Evolutionary conservation across 441 rosid species (phyloP).

Genomic region (Pelargonium fulgidum): DNA sequence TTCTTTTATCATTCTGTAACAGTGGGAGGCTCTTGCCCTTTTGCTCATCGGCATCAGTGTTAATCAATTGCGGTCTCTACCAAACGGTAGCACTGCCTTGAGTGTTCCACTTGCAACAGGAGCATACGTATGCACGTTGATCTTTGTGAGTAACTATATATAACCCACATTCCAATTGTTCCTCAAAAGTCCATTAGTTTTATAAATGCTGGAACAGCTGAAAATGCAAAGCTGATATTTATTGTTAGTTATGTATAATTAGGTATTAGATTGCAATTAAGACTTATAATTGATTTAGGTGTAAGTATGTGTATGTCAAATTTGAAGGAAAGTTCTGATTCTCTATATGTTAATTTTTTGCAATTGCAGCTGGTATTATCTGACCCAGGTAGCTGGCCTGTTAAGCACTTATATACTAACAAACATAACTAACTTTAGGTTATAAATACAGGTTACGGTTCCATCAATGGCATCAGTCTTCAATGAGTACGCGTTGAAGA

Average conservation of each 20-base stretch:
- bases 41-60: slow-evolving; percentile 94
- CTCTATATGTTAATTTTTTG: not conserved
- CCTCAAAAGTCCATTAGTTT: not conserved
- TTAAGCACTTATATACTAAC: not conserved
- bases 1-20: slow-evolving; percentile 22
- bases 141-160: slow-evolving; percentile 60
- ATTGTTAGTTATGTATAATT: not conserved
- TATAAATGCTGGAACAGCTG: not conserved
- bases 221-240: not conserved
- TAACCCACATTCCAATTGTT: not conserved
- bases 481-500: slow-evolving; percentile 93
- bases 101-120: slow-evolving; percentile 79
- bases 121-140: slow-evolving; percentile 77
- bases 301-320: not conserved
- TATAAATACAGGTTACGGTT: slow-evolving; percentile 59
- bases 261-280: too few species aligned
- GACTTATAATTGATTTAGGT: too few species aligned
- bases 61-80: slow-evolving; percentile 80
- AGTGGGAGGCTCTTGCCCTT: slow-evolving; percentile 99
- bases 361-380: not conserved
- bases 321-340: not conserved
- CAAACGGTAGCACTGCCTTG: slow-evolving; percentile 62
- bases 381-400: not conserved
- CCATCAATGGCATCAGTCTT: slow-evolving; percentile 95
- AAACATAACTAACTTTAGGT: slow-evolving; percentile 1